These are phyloP conservation scores for Rosa hybrid DNA, from an alignment of 331 rosid genomes.

Conservation along the genomic window DNA sequence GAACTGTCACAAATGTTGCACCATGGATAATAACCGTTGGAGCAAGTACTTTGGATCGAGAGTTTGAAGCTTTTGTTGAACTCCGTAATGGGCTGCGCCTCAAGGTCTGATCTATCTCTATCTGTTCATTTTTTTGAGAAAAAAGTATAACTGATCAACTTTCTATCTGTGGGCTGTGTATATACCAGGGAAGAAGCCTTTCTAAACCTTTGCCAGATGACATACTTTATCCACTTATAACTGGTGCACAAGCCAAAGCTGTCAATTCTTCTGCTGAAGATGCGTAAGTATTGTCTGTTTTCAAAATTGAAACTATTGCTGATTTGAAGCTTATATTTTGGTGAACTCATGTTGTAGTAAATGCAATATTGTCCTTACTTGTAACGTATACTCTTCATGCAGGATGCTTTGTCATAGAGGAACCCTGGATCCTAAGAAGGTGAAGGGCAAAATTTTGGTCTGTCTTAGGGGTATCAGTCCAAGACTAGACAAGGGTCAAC, in stretches of 20 bases:
- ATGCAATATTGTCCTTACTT: too few species aligned
- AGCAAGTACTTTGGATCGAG: conserved; percentile 77
- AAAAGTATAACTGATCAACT: not conserved
- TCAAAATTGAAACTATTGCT: too few species aligned
- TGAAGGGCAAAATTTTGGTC: conserved; percentile 55
- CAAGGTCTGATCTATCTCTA: conserved; percentile 26
- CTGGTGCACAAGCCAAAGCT: conserved; percentile 40
- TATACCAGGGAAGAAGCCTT: conserved; percentile 56
- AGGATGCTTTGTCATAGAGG: conserved; percentile 44
- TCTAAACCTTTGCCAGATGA: conserved; percentile 34
- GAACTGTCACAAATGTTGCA: conserved; percentile 44
- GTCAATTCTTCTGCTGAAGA: conserved; percentile 17
- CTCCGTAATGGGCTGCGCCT: conserved; percentile 44
- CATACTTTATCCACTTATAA: conserved; percentile 53
- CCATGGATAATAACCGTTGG: conserved; percentile 76
- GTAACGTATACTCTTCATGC: not conserved
- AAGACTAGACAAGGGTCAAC: conserved; percentile 56
- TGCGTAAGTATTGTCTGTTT: conserved; percentile 47
- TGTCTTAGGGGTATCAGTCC: conserved; percentile 49
- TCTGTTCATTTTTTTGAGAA: not conserved
- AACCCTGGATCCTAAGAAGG: conserved; percentile 55
- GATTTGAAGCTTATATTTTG: too few species aligned
- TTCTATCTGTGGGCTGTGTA: not conserved
- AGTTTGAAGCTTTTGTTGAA: conserved; percentile 40
- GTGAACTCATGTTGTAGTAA: too few species aligned